Percentiles rank a stretch among this genome's conserved stretches.
These are phyloP conservation scores for Akanthomyces muscarius DNA, from an alignment of 2,329 filamentous ascomycete species.

Conservation along the genomic window DNA sequence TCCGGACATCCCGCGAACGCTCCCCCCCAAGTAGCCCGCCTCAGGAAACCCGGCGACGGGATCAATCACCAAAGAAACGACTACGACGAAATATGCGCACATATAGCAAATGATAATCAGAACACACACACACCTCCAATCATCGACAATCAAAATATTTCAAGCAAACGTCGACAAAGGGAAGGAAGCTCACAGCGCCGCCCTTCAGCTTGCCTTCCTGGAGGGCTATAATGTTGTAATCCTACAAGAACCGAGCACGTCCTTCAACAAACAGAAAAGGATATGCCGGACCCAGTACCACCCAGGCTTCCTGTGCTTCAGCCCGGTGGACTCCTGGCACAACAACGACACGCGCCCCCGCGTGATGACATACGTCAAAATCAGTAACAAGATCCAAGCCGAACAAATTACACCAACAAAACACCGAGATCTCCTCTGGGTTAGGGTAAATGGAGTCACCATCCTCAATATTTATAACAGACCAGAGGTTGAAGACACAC, in stretches of 20 bases:
- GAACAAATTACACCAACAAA: not conserved
- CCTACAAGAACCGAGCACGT: not conserved
- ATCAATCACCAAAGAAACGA: not conserved
- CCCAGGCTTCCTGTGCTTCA: too few relatives aligned
- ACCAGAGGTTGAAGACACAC: not conserved
- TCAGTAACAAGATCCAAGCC: not conserved
- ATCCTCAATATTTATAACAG: not conserved
- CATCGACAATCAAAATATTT: slow-evolving; percentile 1
- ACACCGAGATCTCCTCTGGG: not conserved
- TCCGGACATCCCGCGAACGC: not conserved
- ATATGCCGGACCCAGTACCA: too few relatives aligned
- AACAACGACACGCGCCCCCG: not conserved
- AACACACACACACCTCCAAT: not conserved
- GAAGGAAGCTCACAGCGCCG: not conserved
- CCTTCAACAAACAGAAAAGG: not conserved
- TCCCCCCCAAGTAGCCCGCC: not conserved
- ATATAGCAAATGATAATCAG: not conserved
- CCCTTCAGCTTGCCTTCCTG: not conserved
- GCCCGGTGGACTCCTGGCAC: too few relatives aligned
- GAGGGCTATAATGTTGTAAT: slow-evolving; percentile 2
- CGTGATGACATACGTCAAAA: not conserved
- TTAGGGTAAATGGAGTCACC: not conserved
- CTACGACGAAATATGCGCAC: not conserved
- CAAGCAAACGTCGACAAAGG: slow-evolving; percentile 1
- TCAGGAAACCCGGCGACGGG: not conserved